Conservation (phyloP, 192 early-diverging fungal species). For the Phycomyces nitens region DNA sequence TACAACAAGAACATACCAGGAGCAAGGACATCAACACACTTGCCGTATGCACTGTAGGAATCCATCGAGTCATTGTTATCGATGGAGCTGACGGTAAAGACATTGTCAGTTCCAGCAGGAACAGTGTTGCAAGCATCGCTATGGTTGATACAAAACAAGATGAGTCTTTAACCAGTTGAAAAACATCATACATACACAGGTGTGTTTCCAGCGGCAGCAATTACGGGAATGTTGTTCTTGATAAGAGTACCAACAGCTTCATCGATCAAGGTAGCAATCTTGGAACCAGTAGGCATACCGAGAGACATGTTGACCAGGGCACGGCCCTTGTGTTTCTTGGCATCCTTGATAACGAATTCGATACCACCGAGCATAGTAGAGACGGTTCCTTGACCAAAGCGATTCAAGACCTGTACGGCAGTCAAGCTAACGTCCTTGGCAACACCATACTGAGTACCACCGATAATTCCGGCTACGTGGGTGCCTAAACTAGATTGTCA, state of each 20-base stretch:
- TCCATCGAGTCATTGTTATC: slow-evolving; percentile 75
- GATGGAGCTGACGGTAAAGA: slow-evolving; percentile 84
- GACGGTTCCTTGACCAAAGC: slow-evolving; percentile 51
- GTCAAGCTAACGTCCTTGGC: slow-evolving; percentile 69
- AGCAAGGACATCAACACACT: slow-evolving; percentile 92
- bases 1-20: slow-evolving; percentile 52
- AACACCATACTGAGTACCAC: slow-evolving; percentile 59
- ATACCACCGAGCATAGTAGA: slow-evolving; percentile 43
- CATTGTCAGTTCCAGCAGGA: slow-evolving; percentile 58
- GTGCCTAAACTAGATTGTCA: slow-evolving; percentile 42
- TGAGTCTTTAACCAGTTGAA: too few relatives aligned
- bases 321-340: slow-evolving; percentile 24
- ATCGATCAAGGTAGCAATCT: slow-evolving; percentile 54
- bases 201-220: slow-evolving; percentile 77
- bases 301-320: slow-evolving; percentile 77
- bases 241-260: slow-evolving; percentile 53
- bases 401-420: slow-evolving; percentile 66
- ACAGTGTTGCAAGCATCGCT: slow-evolving; percentile 62
- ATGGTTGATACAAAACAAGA: too few relatives aligned
- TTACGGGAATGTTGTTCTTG: slow-evolving; percentile 61
- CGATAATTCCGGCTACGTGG: slow-evolving; percentile 68
- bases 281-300: slow-evolving; percentile 45
- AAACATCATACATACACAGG: slow-evolving; percentile 44
- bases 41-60: slow-evolving; percentile 80
- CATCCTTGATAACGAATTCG: slow-evolving; percentile 32